These are phyloP conservation scores for Primulina eburnea DNA, from an alignment of 257 asterid genomes.

Conservation along the genomic window DNA sequence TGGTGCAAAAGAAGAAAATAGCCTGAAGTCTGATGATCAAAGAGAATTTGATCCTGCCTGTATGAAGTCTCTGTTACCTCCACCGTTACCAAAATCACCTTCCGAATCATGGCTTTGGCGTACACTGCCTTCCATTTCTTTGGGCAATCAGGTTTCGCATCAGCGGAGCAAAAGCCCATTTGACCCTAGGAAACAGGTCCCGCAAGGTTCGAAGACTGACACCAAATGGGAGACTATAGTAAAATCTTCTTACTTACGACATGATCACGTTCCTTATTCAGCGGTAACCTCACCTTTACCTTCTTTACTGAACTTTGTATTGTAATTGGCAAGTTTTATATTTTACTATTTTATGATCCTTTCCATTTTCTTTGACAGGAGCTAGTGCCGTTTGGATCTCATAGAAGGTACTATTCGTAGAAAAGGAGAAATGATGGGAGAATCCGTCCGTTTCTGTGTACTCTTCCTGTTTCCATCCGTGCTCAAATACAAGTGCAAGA, in stretches of 20 bases:
- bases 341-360: neutral
- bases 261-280: constrained; percentile 56
- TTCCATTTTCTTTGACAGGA: neutral
- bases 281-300: constrained; percentile 45
- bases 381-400: neutral
- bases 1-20: constrained; percentile 22
- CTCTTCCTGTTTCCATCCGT: neutral
- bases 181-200: constrained; percentile 45
- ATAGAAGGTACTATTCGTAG: neutral
- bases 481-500: neutral
- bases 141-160: constrained; percentile 59
- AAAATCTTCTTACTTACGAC: constrained; percentile 49
- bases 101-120: constrained; percentile 98
- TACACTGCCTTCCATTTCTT: constrained; percentile 24
- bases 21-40: constrained; percentile 22
- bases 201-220: constrained; percentile 33
- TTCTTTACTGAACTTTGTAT: neutral
- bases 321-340: neutral
- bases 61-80: constrained; percentile 57
- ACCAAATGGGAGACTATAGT: constrained; percentile 87
- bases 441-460: neutral
- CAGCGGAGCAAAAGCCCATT: constrained; percentile 38
- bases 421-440: neutral
- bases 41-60: constrained; percentile 24
- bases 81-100: constrained; percentile 98